Conservation (phyloP, 768 basidiomycete genomes). For the Mycena indigotica region DNA sequence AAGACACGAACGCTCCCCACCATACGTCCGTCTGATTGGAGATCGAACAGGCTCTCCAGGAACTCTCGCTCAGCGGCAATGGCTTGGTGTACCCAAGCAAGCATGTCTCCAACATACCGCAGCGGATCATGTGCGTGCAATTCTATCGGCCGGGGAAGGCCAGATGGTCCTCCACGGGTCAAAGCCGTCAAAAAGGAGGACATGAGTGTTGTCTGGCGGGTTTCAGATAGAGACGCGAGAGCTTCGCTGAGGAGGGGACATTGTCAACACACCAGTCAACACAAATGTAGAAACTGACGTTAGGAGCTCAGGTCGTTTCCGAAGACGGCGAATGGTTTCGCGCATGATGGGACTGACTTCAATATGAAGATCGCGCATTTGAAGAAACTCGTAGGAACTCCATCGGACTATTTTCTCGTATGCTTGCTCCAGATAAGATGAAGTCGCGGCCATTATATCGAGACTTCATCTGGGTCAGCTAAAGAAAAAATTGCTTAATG, state of each 20-base stretch:
- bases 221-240: conserved; percentile 73
- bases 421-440: conserved; percentile 81
- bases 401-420: conserved; percentile 89
- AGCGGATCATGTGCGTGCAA: conserved; percentile 97
- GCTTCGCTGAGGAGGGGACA: conserved; percentile 67
- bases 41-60: conserved; percentile 81
- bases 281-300: conserved; percentile 45
- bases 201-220: conserved; percentile 79
- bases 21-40: conserved; percentile 69
- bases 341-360: conserved; percentile 68
- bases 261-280: not conserved
- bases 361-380: conserved; percentile 70
- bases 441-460: conserved; percentile 87
- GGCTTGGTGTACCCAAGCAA: conserved; percentile 96
- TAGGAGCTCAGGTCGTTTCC: conserved; percentile 76
- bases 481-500: too few relatives aligned
- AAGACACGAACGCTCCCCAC: conserved; percentile 69
- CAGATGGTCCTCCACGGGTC: conserved; percentile 84
- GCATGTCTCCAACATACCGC: conserved; percentile 96
- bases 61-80: conserved; percentile 96
- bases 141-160: conserved; percentile 90
- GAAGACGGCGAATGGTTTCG: conserved; percentile 74
- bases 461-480: conserved; percentile 29
- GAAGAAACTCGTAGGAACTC: conserved; percentile 82
- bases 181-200: conserved; percentile 84